Base-by-base conservation (phyloP, 768 basidiomycete species). In the Russula compacta region DNA sequence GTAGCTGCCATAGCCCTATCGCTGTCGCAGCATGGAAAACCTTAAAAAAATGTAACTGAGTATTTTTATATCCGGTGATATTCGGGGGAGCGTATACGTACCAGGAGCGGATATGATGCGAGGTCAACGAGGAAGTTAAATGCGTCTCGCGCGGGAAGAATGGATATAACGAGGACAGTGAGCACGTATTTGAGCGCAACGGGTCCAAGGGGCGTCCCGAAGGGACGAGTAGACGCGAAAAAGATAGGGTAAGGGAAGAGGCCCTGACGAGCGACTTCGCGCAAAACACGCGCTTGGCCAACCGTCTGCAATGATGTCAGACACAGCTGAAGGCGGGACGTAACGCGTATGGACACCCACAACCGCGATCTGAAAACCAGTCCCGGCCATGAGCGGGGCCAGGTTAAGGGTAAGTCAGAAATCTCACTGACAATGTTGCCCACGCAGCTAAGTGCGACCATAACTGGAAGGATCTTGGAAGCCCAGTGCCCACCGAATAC, bases 191-290 rank as follows among this genome's bases (percentile, higher is more conserved):
- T 60, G 48, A 80, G 69, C 29, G 70, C 57, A 2, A 77, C 72
- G 6, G 80, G 77, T 1, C 72, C 78, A 6, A 76, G 64, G 2
- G 81, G 80, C 1, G 80, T 80, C 35, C 76, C 78, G 55, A 81
- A 79, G 4, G 80, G 80, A 51, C 73, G 70, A 9, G 75, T 79
- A 3, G 77, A 77, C 2, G 78, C 73, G 67, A 79, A 81, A 68
- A 81, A 77, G 6, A 66, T 69, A 2, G 79, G 74, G 52, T 72
- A 80, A 0, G 81, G 81, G 17, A 83, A 70, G 5, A 83, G 70
- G 11, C 81, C 81, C 70, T 82, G 80, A 51, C 81, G 73, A 14
- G 77, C 80, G 36, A 80, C 73, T 68, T 83, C 81, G 24, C 80
- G 76, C 33, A 81, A 71, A 49, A 81, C 70, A 42, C 80, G 75